Base-by-base conservation (phyloP, 768 basidiomycete species). In the Pleurotus citrinopileatus region DNA sequence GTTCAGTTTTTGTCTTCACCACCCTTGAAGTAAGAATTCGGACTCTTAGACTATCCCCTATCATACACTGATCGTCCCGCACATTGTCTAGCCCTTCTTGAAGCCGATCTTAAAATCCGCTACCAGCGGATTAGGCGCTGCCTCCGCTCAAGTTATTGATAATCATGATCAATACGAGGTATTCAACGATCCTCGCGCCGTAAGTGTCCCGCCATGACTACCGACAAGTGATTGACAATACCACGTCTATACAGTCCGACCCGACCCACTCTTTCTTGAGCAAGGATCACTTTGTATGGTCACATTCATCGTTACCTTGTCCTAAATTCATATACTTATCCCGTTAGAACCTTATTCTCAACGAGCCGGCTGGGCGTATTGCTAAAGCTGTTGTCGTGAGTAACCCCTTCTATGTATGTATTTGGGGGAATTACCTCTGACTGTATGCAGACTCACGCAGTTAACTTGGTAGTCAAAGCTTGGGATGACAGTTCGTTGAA, bases 251-350 rank as follows among this genome's bases (percentile, higher is more conserved):
- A 1, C 60, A 90, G 84, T 88, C 86, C 28, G 91, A 94, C 64
- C 91, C 91, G 2, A 94, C 91, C 2, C 91, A 93, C 65, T 92
- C 89, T 2, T 90, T 91, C 75, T 68, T 94, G 67, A 91, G 88
- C 65, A 93, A 93, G 71, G 91, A 94, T 64, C 90, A 94, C 62
- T 92, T 92, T 60, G 89, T 89, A 59, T 62, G 86, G 76, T n/a
- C 29, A 25, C 29, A 17, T 28, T 6, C 20, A 37, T n/a, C 3
- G 27, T 19, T 22, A 15, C 34, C 28, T 7, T 44, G n/a, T n/a
- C n/a, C n/a, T n/a, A 34, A 34, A 34, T 34, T 34, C 32, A 34
- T 42, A 36, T 37, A 12, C 1, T 28, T 54, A 67, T 43, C 19
- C 42, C 4, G 15, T 52, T 32, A 87, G 88, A 88, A 89, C 64